phyloP scores from a whole-genome alignment of 805 yeast species.

The Pachysolen tannophilus region DNA sequence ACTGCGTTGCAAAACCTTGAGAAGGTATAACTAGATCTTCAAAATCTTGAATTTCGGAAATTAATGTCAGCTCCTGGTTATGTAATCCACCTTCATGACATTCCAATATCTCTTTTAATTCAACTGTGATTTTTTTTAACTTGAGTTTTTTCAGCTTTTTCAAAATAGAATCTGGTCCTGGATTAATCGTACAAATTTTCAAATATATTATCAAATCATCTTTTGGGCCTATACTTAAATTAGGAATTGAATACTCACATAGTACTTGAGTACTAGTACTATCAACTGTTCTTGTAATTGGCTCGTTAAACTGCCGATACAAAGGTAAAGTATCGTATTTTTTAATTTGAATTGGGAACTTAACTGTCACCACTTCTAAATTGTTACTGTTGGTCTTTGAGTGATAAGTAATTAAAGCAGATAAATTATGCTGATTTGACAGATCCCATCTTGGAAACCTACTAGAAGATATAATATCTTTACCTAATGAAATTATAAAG shows the following conservation, averaged over 20 bases:
- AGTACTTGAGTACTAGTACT: constrained; percentile 43
- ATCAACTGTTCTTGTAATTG: constrained; percentile 32
- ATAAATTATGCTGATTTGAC: too few species aligned
- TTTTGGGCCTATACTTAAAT: constrained; percentile 50
- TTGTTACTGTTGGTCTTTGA: too few species aligned
- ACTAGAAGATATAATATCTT: constrained; percentile 46
- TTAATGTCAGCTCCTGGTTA: too few species aligned
- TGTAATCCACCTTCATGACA: constrained; percentile 47
- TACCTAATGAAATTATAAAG: constrained; percentile 45
- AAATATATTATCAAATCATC: constrained; percentile 36
- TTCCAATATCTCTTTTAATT: constrained; percentile 46
- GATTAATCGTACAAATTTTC: constrained; percentile 21
- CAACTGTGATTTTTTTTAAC: constrained; percentile 37
- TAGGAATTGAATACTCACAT: constrained; percentile 38
- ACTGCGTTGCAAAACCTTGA: too few species aligned
- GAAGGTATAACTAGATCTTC: too few species aligned
- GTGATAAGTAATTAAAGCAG: constrained; percentile 3
- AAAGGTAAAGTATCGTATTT: constrained; percentile 51
- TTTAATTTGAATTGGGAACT: too few species aligned
- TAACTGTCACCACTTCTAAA: too few species aligned
- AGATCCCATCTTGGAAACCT: too few species aligned
- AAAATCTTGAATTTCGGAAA: too few species aligned
- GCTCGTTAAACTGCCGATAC: constrained; percentile 46
- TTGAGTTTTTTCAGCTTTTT: constrained; percentile 18
- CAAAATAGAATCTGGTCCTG: background rate